Conservation (phyloP, 495 filamentous ascomycete genomes). For the Tuber indicum region DNA sequence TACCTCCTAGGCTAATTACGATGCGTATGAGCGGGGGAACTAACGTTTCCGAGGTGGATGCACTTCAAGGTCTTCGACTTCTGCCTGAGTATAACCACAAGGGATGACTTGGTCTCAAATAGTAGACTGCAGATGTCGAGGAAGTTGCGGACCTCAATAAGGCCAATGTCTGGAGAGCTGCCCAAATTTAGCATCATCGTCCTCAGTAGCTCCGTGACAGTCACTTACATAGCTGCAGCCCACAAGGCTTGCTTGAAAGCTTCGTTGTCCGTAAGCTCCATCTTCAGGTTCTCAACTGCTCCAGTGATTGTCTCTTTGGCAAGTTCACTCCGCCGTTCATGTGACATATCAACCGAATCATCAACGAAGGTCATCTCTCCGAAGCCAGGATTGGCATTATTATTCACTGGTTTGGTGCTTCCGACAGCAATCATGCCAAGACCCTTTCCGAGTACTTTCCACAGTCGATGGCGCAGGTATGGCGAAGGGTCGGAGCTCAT, state of each 20-base stretch:
- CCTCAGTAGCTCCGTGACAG: background rate
- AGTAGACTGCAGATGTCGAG: constrained; percentile 69
- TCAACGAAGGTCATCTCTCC: constrained; percentile 76
- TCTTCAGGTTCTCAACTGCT: constrained; percentile 67
- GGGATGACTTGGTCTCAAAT: constrained; percentile 59
- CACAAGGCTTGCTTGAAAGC: constrained; percentile 66
- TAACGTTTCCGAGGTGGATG: constrained; percentile 56
- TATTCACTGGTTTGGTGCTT: constrained; percentile 45
- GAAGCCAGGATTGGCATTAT: constrained; percentile 42
- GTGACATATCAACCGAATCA: constrained; percentile 56
- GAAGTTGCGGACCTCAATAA: constrained; percentile 69
- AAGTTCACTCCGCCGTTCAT: constrained; percentile 61
- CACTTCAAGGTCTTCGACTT: constrained; percentile 63
- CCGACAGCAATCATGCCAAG: constrained; percentile 78
- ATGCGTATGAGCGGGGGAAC: constrained; percentile 13
- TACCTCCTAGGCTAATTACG: background rate
- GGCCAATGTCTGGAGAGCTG: constrained; percentile 57
- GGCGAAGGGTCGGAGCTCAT: constrained; percentile 74
- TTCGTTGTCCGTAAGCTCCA: constrained; percentile 57
- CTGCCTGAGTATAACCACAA: constrained; percentile 58
- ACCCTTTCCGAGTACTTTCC: constrained; percentile 60
- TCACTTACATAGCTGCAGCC: constrained; percentile 54
- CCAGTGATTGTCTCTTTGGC: constrained; percentile 68
- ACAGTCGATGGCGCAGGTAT: constrained; percentile 65
- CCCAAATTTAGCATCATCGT: background rate